A percentile compares a stretch with the other conserved stretches of the same genome.
Evolutionary conservation across 192 early-diverging fungal species (phyloP).

Genomic region (Diversispora eburnea): DNA sequence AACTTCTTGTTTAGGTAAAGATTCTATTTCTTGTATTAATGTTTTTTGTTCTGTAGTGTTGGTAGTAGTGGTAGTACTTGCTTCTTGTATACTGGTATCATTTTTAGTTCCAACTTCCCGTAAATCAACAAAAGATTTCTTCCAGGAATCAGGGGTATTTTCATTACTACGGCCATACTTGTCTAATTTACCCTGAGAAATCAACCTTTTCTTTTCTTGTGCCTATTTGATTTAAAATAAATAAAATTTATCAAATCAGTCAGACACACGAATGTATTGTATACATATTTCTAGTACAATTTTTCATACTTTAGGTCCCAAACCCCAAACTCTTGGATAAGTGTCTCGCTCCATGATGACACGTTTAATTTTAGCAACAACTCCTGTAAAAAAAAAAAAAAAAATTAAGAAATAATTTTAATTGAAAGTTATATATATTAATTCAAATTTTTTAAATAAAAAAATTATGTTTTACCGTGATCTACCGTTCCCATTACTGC

Average conservation of each 20-base stretch:
- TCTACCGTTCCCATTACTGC: slow-evolving; percentile 96
- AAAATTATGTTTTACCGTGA: slow-evolving; percentile 53
- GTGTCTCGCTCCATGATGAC: slow-evolving; percentile 99
- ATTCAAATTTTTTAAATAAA: not conserved
- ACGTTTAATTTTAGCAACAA: slow-evolving; percentile 99
- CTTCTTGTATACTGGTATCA: slow-evolving; percentile 16
- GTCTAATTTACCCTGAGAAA: slow-evolving; percentile 97
- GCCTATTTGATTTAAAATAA: slow-evolving; percentile 52
- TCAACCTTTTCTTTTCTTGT: slow-evolving; percentile 95
- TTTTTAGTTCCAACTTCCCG: slow-evolving; percentile 39
- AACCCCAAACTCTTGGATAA: slow-evolving; percentile 96
- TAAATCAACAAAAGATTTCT: slow-evolving; percentile 72
- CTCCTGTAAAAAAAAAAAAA: slow-evolving; percentile 35
- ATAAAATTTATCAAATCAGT: not conserved
- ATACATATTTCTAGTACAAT: not conserved
- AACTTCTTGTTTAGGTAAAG: not conserved
- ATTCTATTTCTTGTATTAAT: not conserved
- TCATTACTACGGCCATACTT: slow-evolving; percentile 93
- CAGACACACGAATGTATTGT: not conserved
- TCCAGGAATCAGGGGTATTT: slow-evolving; percentile 80
- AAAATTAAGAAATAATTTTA: no score
- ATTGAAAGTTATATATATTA: not conserved
- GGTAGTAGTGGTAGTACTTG: not conserved
- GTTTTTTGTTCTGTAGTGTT: not conserved
- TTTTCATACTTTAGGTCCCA: slow-evolving; percentile 71